Conservation (phyloP, 495 filamentous ascomycete genomes). For the Neurospora sp. region DNA sequence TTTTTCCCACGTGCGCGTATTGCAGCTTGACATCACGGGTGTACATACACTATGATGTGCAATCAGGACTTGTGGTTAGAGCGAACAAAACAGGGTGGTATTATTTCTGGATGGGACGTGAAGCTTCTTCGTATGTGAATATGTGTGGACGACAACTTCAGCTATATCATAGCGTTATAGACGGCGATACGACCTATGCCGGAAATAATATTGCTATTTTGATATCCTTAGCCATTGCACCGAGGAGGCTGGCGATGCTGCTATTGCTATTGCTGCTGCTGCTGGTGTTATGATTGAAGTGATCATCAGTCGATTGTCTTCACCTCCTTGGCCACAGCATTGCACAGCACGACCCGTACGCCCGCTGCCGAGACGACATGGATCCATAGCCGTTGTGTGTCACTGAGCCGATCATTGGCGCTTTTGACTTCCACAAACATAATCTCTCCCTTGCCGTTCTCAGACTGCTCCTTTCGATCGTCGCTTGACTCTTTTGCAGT, state of each 20-base stretch:
- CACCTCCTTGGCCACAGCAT: conserved; percentile 71
- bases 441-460: conserved; percentile 39
- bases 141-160: background rate
- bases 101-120: background rate
- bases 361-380: conserved; percentile 81
- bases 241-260: background rate
- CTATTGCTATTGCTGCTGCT: background rate
- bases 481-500: conserved; percentile 9
- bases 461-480: conserved; percentile 12
- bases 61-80: background rate
- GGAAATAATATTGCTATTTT: background rate
- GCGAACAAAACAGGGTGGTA: background rate
- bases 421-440: conserved; percentile 91
- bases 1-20: background rate
- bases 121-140: background rate
- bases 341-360: conserved; percentile 77
- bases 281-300: background rate
- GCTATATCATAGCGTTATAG: background rate
- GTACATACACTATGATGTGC: background rate
- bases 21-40: background rate
- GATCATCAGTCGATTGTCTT: conserved; percentile 22
- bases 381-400: conserved; percentile 95
- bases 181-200: background rate
- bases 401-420: conserved; percentile 90
- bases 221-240: background rate